phyloP scores from a whole-genome alignment of 345 rosid genomes.

The Erucastrum elatum region DNA sequence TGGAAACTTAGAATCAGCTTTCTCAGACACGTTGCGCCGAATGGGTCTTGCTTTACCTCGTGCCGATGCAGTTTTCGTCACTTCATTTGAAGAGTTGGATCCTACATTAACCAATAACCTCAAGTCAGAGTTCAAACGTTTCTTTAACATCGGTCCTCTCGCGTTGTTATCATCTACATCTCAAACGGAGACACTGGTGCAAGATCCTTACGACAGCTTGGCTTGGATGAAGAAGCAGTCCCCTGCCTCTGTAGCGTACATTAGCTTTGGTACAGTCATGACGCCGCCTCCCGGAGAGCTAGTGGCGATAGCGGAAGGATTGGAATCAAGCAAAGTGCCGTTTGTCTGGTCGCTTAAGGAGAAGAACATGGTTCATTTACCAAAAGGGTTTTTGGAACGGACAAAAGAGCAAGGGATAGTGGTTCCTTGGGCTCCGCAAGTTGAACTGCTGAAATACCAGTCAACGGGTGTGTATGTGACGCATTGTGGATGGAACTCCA shows the following conservation, averaged over 20 bases:
- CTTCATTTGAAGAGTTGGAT: conserved; percentile 52
- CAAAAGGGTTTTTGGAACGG: conserved; percentile 44
- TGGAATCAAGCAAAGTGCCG: conserved; percentile 47
- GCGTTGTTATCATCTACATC: conserved; percentile 20
- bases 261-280: conserved; percentile 59
- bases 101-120: conserved; percentile 43
- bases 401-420: conserved; percentile 42
- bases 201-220: conserved; percentile 51
- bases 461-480: conserved; percentile 49
- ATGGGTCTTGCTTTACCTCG: conserved; percentile 45
- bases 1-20: conserved; percentile 35
- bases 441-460: conserved; percentile 43
- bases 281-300: conserved; percentile 44
- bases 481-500: conserved; percentile 55
- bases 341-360: conserved; percentile 57
- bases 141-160: conserved; percentile 43
- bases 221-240: conserved; percentile 51
- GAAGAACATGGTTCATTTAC: conserved; percentile 25
- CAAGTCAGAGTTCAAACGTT: conserved; percentile 34
- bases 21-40: conserved; percentile 42
- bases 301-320: conserved; percentile 49
- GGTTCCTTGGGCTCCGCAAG: conserved; percentile 66
- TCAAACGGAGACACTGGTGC: conserved; percentile 14
- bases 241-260: conserved; percentile 49
- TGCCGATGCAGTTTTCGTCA: conserved; percentile 47